phyloP scores from a whole-genome alignment of 257 asterid species.

The Osmanthus fragrans region DNA sequence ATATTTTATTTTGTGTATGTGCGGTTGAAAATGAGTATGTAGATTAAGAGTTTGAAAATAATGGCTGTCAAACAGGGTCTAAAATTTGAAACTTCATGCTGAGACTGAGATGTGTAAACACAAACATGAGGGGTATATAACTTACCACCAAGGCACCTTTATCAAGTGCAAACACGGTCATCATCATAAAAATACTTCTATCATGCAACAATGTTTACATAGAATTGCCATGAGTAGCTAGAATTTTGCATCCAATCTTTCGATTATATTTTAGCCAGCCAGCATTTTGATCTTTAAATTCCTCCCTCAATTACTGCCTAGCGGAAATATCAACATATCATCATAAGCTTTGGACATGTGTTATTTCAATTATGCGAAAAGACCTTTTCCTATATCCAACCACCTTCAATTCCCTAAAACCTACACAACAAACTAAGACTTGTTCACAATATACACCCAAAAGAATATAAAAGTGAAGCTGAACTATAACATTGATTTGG shows the following conservation, averaged over 20 bases:
- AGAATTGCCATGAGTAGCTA: not conserved
- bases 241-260: not conserved
- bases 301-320: not conserved
- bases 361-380: conserved; percentile 1
- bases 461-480: conserved; percentile 5
- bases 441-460: not conserved
- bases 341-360: conserved; percentile 2
- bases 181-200: not conserved
- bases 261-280: not conserved
- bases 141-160: not conserved
- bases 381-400: not conserved
- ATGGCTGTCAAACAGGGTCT: too few species aligned
- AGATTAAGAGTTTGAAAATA: too few species aligned
- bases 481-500: conserved; percentile 1
- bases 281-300: not conserved
- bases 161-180: not conserved
- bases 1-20: too few species aligned
- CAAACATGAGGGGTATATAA: not conserved
- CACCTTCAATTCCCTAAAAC: conserved; percentile 9
- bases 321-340: not conserved
- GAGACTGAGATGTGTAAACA: not conserved
- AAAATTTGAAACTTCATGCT: not conserved
- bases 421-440: not conserved
- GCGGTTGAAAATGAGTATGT: too few species aligned
- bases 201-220: not conserved